Conservation (phyloP, 2,329 filamentous ascomycete genomes). For the Pyrenochaeta sp. region DNA sequence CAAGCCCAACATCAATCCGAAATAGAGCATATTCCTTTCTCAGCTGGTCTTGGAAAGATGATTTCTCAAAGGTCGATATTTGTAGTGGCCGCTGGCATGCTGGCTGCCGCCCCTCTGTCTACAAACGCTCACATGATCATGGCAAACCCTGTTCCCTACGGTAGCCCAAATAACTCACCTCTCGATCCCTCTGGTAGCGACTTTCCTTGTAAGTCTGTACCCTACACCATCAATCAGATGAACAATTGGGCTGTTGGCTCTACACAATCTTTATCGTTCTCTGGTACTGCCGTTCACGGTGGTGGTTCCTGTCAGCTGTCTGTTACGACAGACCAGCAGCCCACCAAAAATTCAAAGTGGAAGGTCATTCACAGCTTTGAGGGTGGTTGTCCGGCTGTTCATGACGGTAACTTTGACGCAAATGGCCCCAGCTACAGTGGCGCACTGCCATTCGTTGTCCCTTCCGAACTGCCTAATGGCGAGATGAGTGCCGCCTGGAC, state of each 20-base stretch:
- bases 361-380: conserved; percentile 90
- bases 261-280: conserved; percentile 68
- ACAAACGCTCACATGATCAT: conserved; percentile 80
- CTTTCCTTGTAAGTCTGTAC: conserved; percentile 79
- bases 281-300: conserved; percentile 79
- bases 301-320: conserved; percentile 91
- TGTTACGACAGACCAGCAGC: conserved; percentile 77
- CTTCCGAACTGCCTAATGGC: conserved; percentile 75
- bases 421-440: conserved; percentile 36
- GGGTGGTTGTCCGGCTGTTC: conserved; percentile 75
- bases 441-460: conserved; percentile 75
- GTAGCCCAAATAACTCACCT: conserved; percentile 66
- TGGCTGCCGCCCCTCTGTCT: conserved; percentile 59
- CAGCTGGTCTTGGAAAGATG: conserved; percentile 15
- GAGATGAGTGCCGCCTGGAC: conserved; percentile 84
- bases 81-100: conserved; percentile 24
- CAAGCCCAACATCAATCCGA: conserved; percentile 14
- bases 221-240: conserved; percentile 55
- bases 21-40: conserved; percentile 1
- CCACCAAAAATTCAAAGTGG: conserved; percentile 73
- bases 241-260: conserved; percentile 73
- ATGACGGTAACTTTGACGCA: conserved; percentile 42
- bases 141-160: conserved; percentile 72
- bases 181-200: conserved; percentile 66
- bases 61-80: conserved; percentile 17